Evolutionary conservation across 2,329 filamentous ascomycete genomes (phyloP), one percentile per base, ranked within the genome.

Genomic region (Alternaria ventricosa): DNA sequence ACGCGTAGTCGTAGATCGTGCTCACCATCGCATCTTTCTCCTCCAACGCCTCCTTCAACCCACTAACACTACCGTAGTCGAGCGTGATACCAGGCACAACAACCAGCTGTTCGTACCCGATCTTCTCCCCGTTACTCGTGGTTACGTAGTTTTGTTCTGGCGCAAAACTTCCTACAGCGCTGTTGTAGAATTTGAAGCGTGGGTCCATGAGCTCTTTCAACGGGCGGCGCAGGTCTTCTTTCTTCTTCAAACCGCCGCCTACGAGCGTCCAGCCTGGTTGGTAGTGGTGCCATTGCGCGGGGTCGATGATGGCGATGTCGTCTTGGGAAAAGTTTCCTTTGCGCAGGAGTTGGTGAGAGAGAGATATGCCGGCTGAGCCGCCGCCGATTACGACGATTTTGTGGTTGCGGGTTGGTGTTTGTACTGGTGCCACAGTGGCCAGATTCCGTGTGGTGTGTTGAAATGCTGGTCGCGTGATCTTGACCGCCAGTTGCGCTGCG

Each of bases 201-300:
- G 86, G 76, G 68, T 90, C 84, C 8, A 91, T 77, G 53, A 91
- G 74, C 51, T 79, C 79, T 5, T 80, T 70, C 43, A 90, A 73
- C 1, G 85, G 85, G 60, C 80, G 78, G 50, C 84, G 84, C 60
- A 91, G 78, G 23, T 89, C 84, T 66, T 89, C 81, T 73, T 88
- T 89, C 50, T 82, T 84, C 78, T 90, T 90, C 43, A 91, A 82
- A 4, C 89, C 89, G 43, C 87, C 88, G 46, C 89, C 89, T 3
- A 91, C 89, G 1, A 91, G 82, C 2, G 89, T 91, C 89, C 89
- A 91, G 57, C 89, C 89, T 1, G 89, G 88, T 76, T 91, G 89
- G 75, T 90, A 91, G 79, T 91, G 84, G 73, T 91, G 89, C 83
- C 84, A 89, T 67, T 80, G 74, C 1, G 89, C 84, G 0, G 89